Percentiles rank a stretch among this genome's conserved stretches.
Evolutionary conservation across 2,329 filamentous ascomycete genomes (phyloP).

Genomic region (Microsporum ferrugineum): DNA sequence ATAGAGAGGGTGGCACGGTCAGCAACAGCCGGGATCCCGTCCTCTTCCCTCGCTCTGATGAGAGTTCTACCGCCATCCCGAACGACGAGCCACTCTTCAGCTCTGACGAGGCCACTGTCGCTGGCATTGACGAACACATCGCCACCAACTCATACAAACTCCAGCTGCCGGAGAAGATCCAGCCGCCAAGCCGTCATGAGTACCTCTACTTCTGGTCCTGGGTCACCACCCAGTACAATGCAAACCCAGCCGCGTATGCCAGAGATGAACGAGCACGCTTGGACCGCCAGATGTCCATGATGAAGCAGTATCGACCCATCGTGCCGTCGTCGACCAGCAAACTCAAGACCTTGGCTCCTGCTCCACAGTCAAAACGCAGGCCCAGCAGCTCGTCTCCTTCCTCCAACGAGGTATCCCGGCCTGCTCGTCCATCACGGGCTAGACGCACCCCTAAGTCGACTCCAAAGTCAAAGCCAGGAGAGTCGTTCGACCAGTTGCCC

Average conservation of each 20-base stretch:
- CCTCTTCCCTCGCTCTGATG: constrained; percentile 32
- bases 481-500: constrained; percentile 30
- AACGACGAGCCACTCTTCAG: constrained; percentile 34
- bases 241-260: constrained; percentile 34
- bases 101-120: constrained; percentile 23
- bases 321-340: constrained; percentile 21
- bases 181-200: constrained; percentile 35
- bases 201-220: constrained; percentile 35
- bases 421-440: constrained; percentile 17
- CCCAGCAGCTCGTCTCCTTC: constrained; percentile 9
- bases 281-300: constrained; percentile 31
- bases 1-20: constrained; percentile 18
- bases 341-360: constrained; percentile 33
- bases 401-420: constrained; percentile 23
- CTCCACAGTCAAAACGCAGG: constrained; percentile 26
- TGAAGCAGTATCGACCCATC: constrained; percentile 26
- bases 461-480: constrained; percentile 29
- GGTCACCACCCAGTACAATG: constrained; percentile 34
- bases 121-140: constrained; percentile 34
- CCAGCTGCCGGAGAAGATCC: constrained; percentile 30
- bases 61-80: constrained; percentile 19
- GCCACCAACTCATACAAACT: constrained; percentile 20
- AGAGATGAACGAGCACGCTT: constrained; percentile 32
- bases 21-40: constrained; percentile 29
- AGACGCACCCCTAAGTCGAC: constrained; percentile 34